Base-by-base conservation (phyloP, 192 early-diverging fungal genomes). In the Backusella luteola region DNA sequence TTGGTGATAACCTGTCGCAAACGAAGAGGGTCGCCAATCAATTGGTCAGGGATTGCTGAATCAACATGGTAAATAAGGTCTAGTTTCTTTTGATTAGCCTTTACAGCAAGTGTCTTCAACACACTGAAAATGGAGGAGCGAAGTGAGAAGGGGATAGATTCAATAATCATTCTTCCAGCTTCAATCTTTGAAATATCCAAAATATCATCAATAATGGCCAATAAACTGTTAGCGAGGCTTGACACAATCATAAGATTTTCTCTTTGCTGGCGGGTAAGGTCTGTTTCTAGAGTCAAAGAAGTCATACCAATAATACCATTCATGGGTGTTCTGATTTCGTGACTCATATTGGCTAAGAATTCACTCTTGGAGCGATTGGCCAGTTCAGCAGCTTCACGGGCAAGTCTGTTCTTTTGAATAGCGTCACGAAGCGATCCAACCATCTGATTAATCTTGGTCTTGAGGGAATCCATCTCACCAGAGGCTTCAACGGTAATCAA, bases 321-420 rank as follows among this genome's bases (percentile, higher is more conserved):
- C 88, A 95, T 91, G 39, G 94, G 94, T 29, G 85, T 86, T 15
- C 85, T 63, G 32, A 83, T 84, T 81, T 86, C 85, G 73, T 91
- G 90, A 56, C 83, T 85, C 88, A 91, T 90, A 53, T 90, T 91
- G 1, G 90, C 90, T 29, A 91, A 75, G 82, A 90, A 90, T 77
- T 91, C 86, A 79, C 84, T 90, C 84, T 93, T 94, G 73, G 92
- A 91, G 14, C 94, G 84, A 73, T 94, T 95, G 14, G 94, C 94
- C 32, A 91, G 74, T 84, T 94, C 92, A 26, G 94, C 94, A 7
- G 90, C 86, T 69, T 94, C 92, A 81, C 93, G 89, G 15, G 94
- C 93, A 42, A 88, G 84, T 14, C 89, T 89, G 80, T 95, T 91
- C 84, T 91, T 90, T 77, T 91, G 84, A 74, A 95, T 90, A 73